Base-by-base conservation (phyloP, 768 basidiomycete genomes). In the Russula sp. region DNA sequence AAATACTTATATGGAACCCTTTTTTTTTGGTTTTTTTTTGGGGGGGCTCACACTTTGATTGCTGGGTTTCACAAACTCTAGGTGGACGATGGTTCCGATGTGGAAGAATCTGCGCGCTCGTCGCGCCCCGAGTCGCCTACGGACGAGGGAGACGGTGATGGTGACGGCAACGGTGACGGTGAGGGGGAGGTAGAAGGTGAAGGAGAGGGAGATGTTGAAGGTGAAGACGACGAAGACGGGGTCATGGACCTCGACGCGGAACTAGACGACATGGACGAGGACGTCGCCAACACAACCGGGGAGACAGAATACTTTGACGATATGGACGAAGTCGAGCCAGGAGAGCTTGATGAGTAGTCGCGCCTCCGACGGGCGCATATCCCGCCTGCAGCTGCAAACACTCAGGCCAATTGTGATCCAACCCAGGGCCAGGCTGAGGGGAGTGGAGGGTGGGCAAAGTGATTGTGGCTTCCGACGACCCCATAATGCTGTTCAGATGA, bases 141-240 rank as follows among this genome's bases (percentile, higher is more conserved):
- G 10, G 69, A 80, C 71, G 78, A 78, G 42, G 70, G 69, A 3
- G 68, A 65, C 0, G 63, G 50, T 4, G 67, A 65, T 22, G 66
- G 58, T 5, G 67, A 65, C 1, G 79, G 80, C 38, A 79, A 80
- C 39, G 82, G 82, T 25, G 75, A 77, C 0, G 79, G 79, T n/a
- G 71, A 73, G 14, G 70, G 73, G 14, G 79, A 78, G 22, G 46
- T 20, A 13, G 25, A 29, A 3, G 75, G 75, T 46, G 82, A 84
- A 66, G 75, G 88, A 13, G 25, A 29, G 2, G 75, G 75, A 47
- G 82, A 84, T 66, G 75, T 87, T 46, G 86, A 87, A 70, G 81
- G 79, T n/a, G 81, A 79, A 61, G 82, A 88, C 77, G 79, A 86
- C 48, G 79, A 81, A 57, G 72, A 78, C 71, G 76, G 77, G 6